Evolutionary conservation across 768 basidiomycete genomes (phyloP).

Genomic region (Rhodotorula diobovata): DNA sequence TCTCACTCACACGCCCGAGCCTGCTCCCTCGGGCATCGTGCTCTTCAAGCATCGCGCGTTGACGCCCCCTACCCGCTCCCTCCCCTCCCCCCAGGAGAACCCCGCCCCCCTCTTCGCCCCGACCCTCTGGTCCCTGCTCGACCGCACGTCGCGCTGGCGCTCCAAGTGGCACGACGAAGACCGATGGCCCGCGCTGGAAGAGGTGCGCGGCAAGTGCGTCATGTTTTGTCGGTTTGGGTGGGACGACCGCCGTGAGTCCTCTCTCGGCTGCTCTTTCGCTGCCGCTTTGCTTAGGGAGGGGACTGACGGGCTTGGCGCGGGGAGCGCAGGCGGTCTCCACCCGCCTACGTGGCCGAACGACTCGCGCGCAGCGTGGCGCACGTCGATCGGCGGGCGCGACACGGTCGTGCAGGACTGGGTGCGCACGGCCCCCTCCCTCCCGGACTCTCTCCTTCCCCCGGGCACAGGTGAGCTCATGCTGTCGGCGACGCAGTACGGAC

Average conservation of each 20-base stretch:
- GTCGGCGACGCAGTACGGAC: not conserved
- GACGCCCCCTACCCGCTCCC: no score
- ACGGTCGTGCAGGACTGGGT: constrained; percentile 22
- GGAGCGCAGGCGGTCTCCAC: constrained; percentile 3
- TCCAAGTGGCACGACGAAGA: not conserved
- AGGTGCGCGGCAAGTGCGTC: constrained; percentile 9
- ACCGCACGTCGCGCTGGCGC: not conserved
- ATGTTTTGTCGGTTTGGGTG: constrained; percentile 15
- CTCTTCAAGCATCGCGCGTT: not conserved
- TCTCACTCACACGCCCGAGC: no score
- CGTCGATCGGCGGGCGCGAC: constrained; percentile 7
- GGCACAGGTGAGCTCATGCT: not conserved
- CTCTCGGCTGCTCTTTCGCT: not conserved
- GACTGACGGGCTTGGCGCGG: no score
- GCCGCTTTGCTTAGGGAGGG: no score
- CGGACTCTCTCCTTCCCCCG: no score
- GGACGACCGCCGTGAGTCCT: constrained; percentile 4
- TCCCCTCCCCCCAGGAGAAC: constrained; percentile 1
- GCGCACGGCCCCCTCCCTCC: not conserved
- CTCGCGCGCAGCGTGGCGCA: not conserved
- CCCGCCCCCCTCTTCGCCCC: not conserved
- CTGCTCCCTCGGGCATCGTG: not conserved
- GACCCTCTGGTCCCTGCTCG: not conserved
- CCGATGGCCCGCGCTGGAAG: constrained; percentile 6
- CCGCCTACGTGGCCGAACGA: constrained; percentile 14